phyloP scores from a whole-genome alignment of 768 basidiomycete species.

The Scleroderma citrinum region DNA sequence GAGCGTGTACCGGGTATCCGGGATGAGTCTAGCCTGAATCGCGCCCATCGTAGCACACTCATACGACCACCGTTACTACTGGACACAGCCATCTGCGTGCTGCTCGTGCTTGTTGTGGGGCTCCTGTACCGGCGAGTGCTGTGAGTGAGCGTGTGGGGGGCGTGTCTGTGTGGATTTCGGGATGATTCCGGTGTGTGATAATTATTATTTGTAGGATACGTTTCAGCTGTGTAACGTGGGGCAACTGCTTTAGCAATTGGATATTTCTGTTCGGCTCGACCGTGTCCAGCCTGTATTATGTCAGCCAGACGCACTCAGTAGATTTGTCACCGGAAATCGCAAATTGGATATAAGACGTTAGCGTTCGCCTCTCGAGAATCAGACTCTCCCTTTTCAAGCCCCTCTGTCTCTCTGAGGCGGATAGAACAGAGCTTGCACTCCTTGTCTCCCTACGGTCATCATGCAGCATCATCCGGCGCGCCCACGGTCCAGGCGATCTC shows the following conservation, averaged over 20 bases:
- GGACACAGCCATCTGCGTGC: slow-evolving; percentile 68
- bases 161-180: not conserved
- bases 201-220: not conserved
- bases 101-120: slow-evolving; percentile 61
- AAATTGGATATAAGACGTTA: not conserved
- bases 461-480: not conserved
- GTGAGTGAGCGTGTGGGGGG: slow-evolving; percentile 28
- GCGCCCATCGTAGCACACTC: slow-evolving; percentile 15
- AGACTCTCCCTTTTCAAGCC: too few relatives aligned
- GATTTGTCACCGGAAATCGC: not conserved
- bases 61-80: slow-evolving; percentile 56
- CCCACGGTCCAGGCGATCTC: slow-evolving; percentile 14
- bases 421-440: too few relatives aligned
- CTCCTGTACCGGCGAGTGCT: slow-evolving; percentile 58
- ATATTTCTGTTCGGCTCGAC: slow-evolving; percentile 16
- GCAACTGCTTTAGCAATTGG: slow-evolving; percentile 17
- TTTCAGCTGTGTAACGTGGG: slow-evolving; percentile 12
- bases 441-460: not conserved
- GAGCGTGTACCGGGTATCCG: slow-evolving; percentile 6
- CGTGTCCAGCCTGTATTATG: slow-evolving; percentile 11
- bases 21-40: slow-evolving; percentile 10
- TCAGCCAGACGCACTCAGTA: slow-evolving; percentile 11
- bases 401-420: too few relatives aligned
- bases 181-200: not conserved
- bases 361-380: not conserved